Evolutionary conservation across 306 rosid genomes (phyloP), one percentile per base, ranked within the genome.

Genomic region (Gastrolobium villosum): DNA sequence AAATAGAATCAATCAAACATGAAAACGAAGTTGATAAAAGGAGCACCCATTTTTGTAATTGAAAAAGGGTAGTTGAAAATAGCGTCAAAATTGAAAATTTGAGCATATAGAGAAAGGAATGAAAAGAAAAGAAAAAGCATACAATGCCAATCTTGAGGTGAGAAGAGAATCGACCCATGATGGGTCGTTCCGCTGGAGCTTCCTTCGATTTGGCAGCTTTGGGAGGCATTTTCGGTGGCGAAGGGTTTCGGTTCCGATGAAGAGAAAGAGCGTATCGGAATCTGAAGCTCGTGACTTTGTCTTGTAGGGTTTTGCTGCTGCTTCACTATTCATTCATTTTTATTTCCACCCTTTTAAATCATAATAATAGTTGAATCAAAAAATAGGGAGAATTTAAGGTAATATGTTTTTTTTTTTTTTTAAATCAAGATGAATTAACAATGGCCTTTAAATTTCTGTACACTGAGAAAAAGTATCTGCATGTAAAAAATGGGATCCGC

Each of bases 71-170:
- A 36, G 32, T 10, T 57, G 80, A 68, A 5, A 71, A 67, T 14
- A 44, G 52, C 6, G 8, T 60, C 15, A 83, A 79, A 73, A 67
- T 39, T 9, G 59, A 79, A 79, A 63, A 76, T 65, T 79, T 15
- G n/a, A 74, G 43, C 11, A 68, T 61, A 31, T 44, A 45, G 0
- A 55, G 74, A 54, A 37, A 48, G 70, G 6, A 5, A 13, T 1
- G 35, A 1, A n/a, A 10, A 66, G 10, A 4, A 48, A 13, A 28
- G 9, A 7, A 30, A 26, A 68, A 54, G 64, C 69, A 63, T 88
- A 94, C 97, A 49, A 94, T 94, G 77, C 98, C 98, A 81, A 94
- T 94, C 82, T 94, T 92, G 74, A 94, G 94, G 76, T 92, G 98
- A 75, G 98, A 92, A 28, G 98, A 94, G 83, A 92, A 90, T 61